phyloP scores from a whole-genome alignment of 1,139 yeast genomes.

The Geotrichum cucujoidarum region DNA sequence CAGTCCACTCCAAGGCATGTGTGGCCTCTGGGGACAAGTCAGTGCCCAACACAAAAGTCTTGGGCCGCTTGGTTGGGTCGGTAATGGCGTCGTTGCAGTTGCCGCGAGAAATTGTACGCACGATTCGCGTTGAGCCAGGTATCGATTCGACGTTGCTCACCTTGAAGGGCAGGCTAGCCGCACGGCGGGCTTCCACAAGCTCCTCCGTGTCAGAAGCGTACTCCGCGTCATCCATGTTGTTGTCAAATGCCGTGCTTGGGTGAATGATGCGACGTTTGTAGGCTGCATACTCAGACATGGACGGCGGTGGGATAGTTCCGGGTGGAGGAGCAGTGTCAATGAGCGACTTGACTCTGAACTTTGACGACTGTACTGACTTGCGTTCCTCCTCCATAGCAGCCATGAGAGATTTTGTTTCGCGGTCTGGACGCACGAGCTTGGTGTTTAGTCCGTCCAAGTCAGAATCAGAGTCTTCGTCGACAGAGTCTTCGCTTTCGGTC shows the following conservation, averaged over 20 bases:
- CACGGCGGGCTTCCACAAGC: conserved; percentile 59
- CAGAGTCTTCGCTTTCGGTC: conserved; percentile 56
- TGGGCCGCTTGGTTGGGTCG: conserved; percentile 48
- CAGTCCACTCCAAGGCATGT: conserved; percentile 84
- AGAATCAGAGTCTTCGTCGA: conserved; percentile 36
- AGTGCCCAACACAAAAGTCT: conserved; percentile 69
- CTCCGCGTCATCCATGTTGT: conserved; percentile 42
- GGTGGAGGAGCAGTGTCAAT: conserved; percentile 37
- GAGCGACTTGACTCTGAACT: conserved; percentile 37
- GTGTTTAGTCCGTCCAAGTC: conserved; percentile 20
- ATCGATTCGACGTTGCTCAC: conserved; percentile 62
- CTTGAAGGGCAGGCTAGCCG: conserved; percentile 54
- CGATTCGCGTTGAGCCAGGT: conserved; percentile 46
- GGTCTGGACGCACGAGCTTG: conserved; percentile 29
- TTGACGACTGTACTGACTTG: conserved; percentile 24
- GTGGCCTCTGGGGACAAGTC: conserved; percentile 82
- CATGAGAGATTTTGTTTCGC: conserved; percentile 40
- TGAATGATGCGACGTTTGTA: conserved; percentile 44
- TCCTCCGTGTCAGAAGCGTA: conserved; percentile 72
- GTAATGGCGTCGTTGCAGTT: conserved; percentile 51
- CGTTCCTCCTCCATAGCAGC: conserved; percentile 34
- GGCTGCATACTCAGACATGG: conserved; percentile 47
- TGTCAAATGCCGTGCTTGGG: conserved; percentile 38
- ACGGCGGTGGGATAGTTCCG: conserved; percentile 45
- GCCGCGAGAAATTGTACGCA: conserved; percentile 69